Evolutionary conservation across 345 rosid genomes (phyloP), one percentile per base, ranked within the genome.

Genomic region (Boechera retrofracta): DNA sequence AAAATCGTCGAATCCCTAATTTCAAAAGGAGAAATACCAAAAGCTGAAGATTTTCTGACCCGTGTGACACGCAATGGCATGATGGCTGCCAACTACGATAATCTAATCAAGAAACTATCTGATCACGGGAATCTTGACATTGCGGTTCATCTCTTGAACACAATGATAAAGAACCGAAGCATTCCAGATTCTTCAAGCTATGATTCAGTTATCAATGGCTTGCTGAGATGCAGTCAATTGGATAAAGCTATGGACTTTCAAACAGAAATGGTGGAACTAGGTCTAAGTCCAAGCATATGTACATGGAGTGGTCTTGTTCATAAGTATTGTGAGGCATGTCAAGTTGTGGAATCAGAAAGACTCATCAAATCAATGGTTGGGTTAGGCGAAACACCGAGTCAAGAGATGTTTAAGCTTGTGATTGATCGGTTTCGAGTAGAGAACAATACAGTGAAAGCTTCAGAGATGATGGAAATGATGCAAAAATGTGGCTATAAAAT

Each of bases 401-500:
- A 62, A 62, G 79, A 76, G 70, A 89, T 89, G 88, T 93, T 83
- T 58, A 58, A 68, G 39, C 16, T 69, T 55, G 78, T 93, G 55
- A 86, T 88, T 70, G 75, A 84, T 58, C 67, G 85, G 69, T 84
- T 89, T 70, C 80, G 77, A 18, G 29, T 10, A 0, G 87, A 88
- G 79, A 91, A 87, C 53, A 87, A 89, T 80, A 73, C 81, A 0
- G 69, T 71, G 41, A 88, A 85, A 85, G 91, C 89, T 55, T 86
- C 85, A 5, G 87, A 88, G 71, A 75, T 93, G 29, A 56, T 89
- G 86, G 87, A 81, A 68, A 69, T 78, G 64, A 91, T 91, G 97
- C 91, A 86, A 66, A 79, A 36, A 61, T 79, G 78, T 57, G 94
- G 96, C 12, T 79, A 85, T 83, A 83, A 80, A 64, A 87, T 86